Evolutionary conservation across 202 grass and related monocot species (phyloP), one percentile per base, ranked within the genome.

Genomic region (Panicum virgatum): DNA sequence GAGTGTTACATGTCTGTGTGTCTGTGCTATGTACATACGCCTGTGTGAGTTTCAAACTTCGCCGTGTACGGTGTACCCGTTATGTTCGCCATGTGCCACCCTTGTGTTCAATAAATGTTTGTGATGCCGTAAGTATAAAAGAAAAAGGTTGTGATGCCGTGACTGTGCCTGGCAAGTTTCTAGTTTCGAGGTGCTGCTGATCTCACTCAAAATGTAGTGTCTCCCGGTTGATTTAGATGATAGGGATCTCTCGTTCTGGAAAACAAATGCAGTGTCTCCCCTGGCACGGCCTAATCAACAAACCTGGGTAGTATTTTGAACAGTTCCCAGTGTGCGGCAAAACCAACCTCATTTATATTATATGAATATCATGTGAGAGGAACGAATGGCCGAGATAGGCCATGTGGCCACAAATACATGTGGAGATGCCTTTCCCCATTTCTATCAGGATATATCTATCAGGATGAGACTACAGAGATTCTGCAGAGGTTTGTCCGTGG

Each of bases 21-120:
- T 69, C 62, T 52, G 20, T 63, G 14, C 52, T 62, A 20, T 85
- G 50, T 72, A 62, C 5, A 34, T 65, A 72, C 37, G 56, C 11
- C 9, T 48, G 60, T n/a, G n/a, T 58, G 39, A 10, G 27, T 36
- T 40, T 2, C 5, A 62, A 44, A 36, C 27, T 72, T 37, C 60
- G 27, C n/a, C 27, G 34, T 72, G 45, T 34, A 3, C 40, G 1
- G 66, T 9, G n/a, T n/a, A n/a, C n/a, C n/a, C n/a, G n/a, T n/a
- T 69, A 2, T 25, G 67, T 46, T 29, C 23, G 32, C 32, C 32
- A 34, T 34, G 32, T 34, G 4, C 32, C 32, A n/a, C 30, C 32
- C 32, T 34, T 69, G 5, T 25, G 67, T 29, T 29, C 23, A 18
- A 45, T 26, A 47, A 71, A 30, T 48, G 44, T 11, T 5, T 46